Evolutionary conservation across 208 protist species (phyloP).

Genomic region (Crithidia expoeki): DNA sequence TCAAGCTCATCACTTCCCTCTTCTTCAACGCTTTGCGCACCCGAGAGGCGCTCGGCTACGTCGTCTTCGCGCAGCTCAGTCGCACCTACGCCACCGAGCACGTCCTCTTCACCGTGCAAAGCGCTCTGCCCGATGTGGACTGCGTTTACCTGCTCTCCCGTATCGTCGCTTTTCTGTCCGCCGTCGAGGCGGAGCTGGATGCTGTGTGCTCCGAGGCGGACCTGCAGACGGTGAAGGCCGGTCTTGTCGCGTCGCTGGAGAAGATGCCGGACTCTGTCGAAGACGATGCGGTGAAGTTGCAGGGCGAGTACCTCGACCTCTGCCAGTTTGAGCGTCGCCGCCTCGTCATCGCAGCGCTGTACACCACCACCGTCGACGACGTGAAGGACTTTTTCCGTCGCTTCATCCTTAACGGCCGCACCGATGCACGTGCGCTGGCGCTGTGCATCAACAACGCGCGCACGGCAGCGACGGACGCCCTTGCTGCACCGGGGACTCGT

Average conservation of each 20-base stretch:
- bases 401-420: conserved; percentile 48
- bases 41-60: conserved; percentile 78
- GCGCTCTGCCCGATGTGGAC: conserved; percentile 55
- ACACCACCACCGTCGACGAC: conserved; percentile 33
- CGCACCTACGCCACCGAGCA: conserved; percentile 34
- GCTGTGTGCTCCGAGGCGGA: conserved; percentile 41
- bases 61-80: conserved; percentile 48
- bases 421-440: conserved; percentile 38
- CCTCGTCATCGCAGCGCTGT: conserved; percentile 44
- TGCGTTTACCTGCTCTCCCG: conserved; percentile 73
- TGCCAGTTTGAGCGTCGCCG: conserved; percentile 36
- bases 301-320: conserved; percentile 39
- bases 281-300: conserved; percentile 38
- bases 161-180: conserved; percentile 68
- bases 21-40: conserved; percentile 86
- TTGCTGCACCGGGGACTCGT: conserved; percentile 7
- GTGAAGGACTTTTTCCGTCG: conserved; percentile 45
- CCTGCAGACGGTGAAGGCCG: conserved; percentile 42
- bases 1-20: conserved; percentile 51
- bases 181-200: conserved; percentile 46
- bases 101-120: conserved; percentile 64
- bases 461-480: conserved; percentile 12
- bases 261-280: conserved; percentile 59
- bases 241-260: conserved; percentile 46
- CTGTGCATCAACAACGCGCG: conserved; percentile 49